Conservation (phyloP, 2,329 filamentous ascomycete species). For the Monosporascus ibericus region DNA sequence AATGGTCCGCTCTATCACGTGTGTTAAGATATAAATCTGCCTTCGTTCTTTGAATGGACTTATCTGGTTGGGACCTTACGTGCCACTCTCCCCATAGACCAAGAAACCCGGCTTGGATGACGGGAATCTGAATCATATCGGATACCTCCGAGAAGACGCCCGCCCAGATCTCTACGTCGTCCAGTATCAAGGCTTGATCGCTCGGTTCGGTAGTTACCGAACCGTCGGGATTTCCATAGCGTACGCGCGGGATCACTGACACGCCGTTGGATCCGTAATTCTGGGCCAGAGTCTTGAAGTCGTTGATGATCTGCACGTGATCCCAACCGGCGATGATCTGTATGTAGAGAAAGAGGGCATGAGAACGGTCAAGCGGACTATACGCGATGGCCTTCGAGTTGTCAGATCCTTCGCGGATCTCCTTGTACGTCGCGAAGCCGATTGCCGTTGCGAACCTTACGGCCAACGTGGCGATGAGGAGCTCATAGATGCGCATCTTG, state of each 20-base stretch:
- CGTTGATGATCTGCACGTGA: constrained; percentile 5
- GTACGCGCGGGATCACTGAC: constrained; percentile 8
- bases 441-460: not conserved
- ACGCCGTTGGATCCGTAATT: constrained; percentile 8
- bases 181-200: constrained; percentile 3
- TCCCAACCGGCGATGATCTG: constrained; percentile 10
- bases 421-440: constrained; percentile 12
- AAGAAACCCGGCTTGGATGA: constrained; percentile 13
- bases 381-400: constrained; percentile 6
- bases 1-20: constrained; percentile 6
- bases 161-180: constrained; percentile 5
- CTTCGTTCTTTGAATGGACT: not conserved
- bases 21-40: not conserved
- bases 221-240: constrained; percentile 7
- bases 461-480: not conserved
- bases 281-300: constrained; percentile 8
- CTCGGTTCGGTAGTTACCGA: constrained; percentile 4
- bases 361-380: constrained; percentile 3
- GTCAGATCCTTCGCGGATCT: constrained; percentile 8
- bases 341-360: constrained; percentile 11
- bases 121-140: constrained; percentile 6
- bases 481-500: not conserved
- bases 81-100: constrained; percentile 13
- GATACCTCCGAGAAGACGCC: constrained; percentile 5
- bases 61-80: constrained; percentile 2